These are phyloP conservation scores for Fusarium annulatum DNA, from an alignment of 2,329 filamentous ascomycete genomes.

Conservation along the genomic window DNA sequence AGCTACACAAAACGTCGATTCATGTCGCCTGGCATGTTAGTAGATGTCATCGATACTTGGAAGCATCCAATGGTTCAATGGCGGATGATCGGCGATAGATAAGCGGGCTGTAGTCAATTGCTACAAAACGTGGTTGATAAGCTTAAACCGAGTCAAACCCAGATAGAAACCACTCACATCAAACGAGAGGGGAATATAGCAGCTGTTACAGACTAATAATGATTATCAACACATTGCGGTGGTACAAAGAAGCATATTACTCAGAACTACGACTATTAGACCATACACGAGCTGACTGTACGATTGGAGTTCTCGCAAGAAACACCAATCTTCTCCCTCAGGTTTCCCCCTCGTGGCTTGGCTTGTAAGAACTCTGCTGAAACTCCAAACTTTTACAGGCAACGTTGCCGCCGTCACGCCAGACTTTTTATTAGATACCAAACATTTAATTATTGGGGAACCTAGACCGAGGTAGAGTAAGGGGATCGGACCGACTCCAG, in stretches of 20 bases:
- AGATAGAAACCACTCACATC: not conserved
- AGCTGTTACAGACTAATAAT: not conserved
- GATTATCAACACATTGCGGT: not conserved
- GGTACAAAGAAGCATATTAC: not conserved
- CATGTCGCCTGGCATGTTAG: not conserved
- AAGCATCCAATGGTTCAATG: not conserved
- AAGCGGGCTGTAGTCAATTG: not conserved
- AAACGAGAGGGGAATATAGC: not conserved
- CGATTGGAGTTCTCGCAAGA: not conserved
- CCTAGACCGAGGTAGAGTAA: constrained; percentile 16
- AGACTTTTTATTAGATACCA: not conserved
- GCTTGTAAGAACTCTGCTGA: not conserved
- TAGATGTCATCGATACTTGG: not conserved
- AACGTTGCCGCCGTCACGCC: constrained; percentile 1
- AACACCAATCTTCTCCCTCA: too few relatives aligned
- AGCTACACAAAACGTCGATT: not conserved
- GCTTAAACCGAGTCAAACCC: constrained; percentile 15
- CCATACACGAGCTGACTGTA: not conserved
- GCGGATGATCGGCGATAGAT: not conserved
- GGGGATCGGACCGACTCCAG: constrained; percentile 32
- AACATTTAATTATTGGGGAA: not conserved
- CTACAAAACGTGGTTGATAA: constrained; percentile 5
- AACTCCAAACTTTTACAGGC: not conserved
- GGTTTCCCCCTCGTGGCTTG: not conserved
- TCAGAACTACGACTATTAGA: not conserved